These are phyloP conservation scores for Aspergillus kassunensis DNA, from an alignment of 495 filamentous ascomycete species.

Conservation along the genomic window DNA sequence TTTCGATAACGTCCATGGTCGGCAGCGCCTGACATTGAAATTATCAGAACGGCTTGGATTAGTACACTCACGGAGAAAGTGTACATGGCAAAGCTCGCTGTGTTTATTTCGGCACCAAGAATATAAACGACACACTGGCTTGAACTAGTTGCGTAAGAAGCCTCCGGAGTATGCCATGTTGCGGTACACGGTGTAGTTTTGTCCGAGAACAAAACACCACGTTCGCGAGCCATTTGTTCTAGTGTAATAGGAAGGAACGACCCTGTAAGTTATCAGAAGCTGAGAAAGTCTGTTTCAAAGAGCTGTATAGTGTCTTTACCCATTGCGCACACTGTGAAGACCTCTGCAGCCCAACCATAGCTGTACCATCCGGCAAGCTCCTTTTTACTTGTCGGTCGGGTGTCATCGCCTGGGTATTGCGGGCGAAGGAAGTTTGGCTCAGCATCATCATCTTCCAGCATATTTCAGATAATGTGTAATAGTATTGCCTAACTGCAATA, in stretches of 20 bases:
- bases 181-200: slow-evolving; percentile 64
- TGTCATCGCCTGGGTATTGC: slow-evolving; percentile 78
- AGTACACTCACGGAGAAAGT: slow-evolving; percentile 91
- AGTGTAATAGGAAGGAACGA: slow-evolving; percentile 97
- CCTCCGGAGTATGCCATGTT: slow-evolving; percentile 34
- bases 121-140: slow-evolving; percentile 81
- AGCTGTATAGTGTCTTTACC: slow-evolving; percentile 47
- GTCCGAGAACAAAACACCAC: slow-evolving; percentile 77
- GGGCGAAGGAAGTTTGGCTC: slow-evolving; percentile 21
- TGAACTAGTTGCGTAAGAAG: slow-evolving; percentile 17
- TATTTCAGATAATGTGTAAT: slow-evolving; percentile 13
- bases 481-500: background rate
- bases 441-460: slow-evolving; percentile 22
- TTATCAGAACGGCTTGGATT: slow-evolving; percentile 81
- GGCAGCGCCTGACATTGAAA: slow-evolving; percentile 92
- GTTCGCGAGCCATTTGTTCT: slow-evolving; percentile 87
- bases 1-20: slow-evolving; percentile 95
- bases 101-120: slow-evolving; percentile 83
- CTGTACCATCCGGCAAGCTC: slow-evolving; percentile 94
- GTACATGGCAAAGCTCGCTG: slow-evolving; percentile 97
- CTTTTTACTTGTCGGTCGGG: slow-evolving; percentile 75
- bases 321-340: slow-evolving; percentile 87
- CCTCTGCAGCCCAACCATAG: slow-evolving; percentile 96
- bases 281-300: background rate
- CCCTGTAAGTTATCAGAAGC: slow-evolving; percentile 41